Base-by-base conservation (phyloP, 139 green algal genomes). In the Closterium sp. region DNA sequence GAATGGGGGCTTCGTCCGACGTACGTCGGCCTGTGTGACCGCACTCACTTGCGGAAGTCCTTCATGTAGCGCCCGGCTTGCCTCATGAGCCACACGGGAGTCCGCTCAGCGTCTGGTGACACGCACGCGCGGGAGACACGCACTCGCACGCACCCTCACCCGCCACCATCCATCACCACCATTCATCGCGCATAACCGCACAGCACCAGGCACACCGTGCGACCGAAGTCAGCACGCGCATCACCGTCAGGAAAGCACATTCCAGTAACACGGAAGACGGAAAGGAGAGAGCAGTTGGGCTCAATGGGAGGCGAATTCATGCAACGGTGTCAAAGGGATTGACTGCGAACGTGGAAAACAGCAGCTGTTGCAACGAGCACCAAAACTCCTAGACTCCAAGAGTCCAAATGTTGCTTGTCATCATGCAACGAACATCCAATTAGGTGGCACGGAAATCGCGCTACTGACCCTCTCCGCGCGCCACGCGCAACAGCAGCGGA, bases 11-110 rank as follows among this genome's bases (percentile, higher is more conserved):
- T n/a, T n/a, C n/a, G n/a, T n/a, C n/a, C n/a, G n/a, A n/a, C n/a
- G n/a, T n/a, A n/a, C n/a, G n/a, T n/a, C n/a, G n/a, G n/a, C n/a
- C n/a, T n/a, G n/a, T n/a, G n/a, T n/a, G n/a, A n/a, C n/a, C n/a
- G n/a, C n/a, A n/a, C n/a, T n/a, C n/a, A 94, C 90, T 98, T 95
- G 3, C 98, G 91, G 95, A 99, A 99, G 19, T 97, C 98, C 4
- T 96, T 96, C 98, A 99, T 99, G 96, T 99, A 99, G 16, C 98
- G 95, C 8, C 98, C 98, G 8, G 98, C 98, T 90, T 99, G 98
- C 3, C 98, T 95, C 98, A 99, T 99, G 16, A 99, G 96, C 98
- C 98, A 99, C 35, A 99, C 98, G 0, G 98, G 98, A 1, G 97
- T 98, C 21, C 98, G 94, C 95, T 99, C 98, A 9, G 95, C 97